phyloP scores from a whole-genome alignment of 306 rosid species.

The Psophocarpus tetragonolobus region DNA sequence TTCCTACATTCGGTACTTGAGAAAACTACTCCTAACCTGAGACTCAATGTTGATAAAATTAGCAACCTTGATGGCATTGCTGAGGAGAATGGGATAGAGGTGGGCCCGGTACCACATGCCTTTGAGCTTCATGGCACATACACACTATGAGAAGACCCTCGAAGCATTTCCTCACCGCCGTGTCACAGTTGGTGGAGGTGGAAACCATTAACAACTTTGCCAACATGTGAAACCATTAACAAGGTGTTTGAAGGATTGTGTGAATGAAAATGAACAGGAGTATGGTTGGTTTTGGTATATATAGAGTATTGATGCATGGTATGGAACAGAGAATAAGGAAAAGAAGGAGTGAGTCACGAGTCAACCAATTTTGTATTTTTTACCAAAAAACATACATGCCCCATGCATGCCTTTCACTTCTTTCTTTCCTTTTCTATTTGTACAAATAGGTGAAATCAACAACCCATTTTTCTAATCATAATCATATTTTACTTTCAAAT shows the following conservation, averaged over 20 bases:
- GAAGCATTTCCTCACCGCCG: slow-evolving; percentile 63
- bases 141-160: slow-evolving; percentile 69
- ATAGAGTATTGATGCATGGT: slow-evolving; percentile 22
- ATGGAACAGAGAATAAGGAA: too few species aligned
- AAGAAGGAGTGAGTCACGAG: neutral
- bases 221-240: too few species aligned
- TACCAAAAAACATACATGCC: neutral
- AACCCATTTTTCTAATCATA: neutral
- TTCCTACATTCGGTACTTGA: slow-evolving; percentile 63
- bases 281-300: neutral
- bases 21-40: slow-evolving; percentile 59
- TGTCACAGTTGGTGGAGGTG: slow-evolving; percentile 41
- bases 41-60: slow-evolving; percentile 61
- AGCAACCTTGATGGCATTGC: slow-evolving; percentile 70
- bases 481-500: neutral
- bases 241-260: slow-evolving; percentile 27
- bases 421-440: neutral
- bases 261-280: neutral
- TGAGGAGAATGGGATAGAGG: slow-evolving; percentile 64
- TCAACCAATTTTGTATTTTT: slow-evolving; percentile 13
- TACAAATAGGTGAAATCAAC: neutral
- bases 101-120: slow-evolving; percentile 97
- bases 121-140: slow-evolving; percentile 72
- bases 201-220: slow-evolving; percentile 42
- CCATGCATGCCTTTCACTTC: neutral